Base-by-base conservation (phyloP, 371 early-diverging fungal genomes). In the Circinella minor region DNA sequence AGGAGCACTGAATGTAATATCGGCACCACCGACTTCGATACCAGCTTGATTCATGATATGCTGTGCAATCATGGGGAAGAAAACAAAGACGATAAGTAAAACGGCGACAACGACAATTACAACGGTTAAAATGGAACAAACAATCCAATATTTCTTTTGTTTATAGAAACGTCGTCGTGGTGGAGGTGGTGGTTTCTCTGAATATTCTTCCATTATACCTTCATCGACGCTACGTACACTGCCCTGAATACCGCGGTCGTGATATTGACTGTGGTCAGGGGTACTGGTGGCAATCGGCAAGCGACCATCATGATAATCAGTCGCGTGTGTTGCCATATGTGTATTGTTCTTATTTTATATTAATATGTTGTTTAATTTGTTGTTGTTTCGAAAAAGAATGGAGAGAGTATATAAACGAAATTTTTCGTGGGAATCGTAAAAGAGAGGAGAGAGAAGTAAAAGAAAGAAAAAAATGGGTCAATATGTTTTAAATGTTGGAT, bases 11-110 rank as follows among this genome's bases (percentile, higher is more conserved):
- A 84, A 83, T 36, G 88, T 69, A 55, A 89, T 89, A 39, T 80
- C 76, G 20, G 87, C 83, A 36, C 64, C 74, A 20, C 76, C 68
- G 66, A 89, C 82, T 20, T 77, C 71, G 70, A 89, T 84, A 14
- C 69, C 71, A 37, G 81, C 74, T 27, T 82, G 66, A 68, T 89
- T 86, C 74, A 89, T 80, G 67, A 86, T 71, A 15, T 66, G 54
- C 73, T 89, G 89, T 47, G 86, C 86, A 43, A 89, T 78, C 77
- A 83, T 85, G 37, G 88, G 88, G 72, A 88, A 78, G 51, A 85
- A 79, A 9, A 89, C 89, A 69, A 85, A 86, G 13, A 87, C 74
- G 3, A 75, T 74, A 5, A 88, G 66, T 2, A 84, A 61, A 7
- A 88, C 84, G 3, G 76, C 80, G 27, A 88, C 83, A 2, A 87